phyloP scores from a whole-genome alignment of 495 filamentous ascomycete species.

The Friedmanniomyces simplex region DNA sequence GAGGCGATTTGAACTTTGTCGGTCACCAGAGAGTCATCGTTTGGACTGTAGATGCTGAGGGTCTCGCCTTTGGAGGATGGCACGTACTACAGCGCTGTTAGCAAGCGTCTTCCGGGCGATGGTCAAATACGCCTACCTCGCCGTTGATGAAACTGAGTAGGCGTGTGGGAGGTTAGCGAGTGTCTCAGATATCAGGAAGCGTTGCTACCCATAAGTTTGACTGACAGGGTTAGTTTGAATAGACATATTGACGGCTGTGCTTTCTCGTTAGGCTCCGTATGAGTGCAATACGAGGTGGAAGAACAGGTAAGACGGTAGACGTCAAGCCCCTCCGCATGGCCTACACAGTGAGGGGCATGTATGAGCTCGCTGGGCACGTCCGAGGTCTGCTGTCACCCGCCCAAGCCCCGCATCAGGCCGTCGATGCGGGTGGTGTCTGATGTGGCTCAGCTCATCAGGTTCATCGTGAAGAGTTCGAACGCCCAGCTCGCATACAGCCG shows the following conservation, averaged over 20 bases:
- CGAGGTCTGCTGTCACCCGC: not conserved
- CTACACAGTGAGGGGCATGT: not conserved
- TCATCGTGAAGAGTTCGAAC: too few species aligned
- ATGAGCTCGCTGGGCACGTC: not conserved
- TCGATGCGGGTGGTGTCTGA: too few species aligned
- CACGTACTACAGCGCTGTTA: slow-evolving; percentile 29
- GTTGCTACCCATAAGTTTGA: too few species aligned
- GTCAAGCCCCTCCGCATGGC: not conserved
- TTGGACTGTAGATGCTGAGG: slow-evolving; percentile 34
- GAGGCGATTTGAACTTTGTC: slow-evolving; percentile 27
- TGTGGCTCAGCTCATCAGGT: too few species aligned
- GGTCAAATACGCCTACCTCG: slow-evolving; percentile 20
- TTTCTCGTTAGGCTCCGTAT: not conserved
- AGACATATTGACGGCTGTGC: not conserved
- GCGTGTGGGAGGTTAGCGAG: slow-evolving; percentile 7
- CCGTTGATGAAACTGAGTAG: slow-evolving; percentile 25
- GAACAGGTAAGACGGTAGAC: not conserved
- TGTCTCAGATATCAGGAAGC: too few species aligned
- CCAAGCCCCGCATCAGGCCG: not conserved
- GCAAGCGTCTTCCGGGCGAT: not conserved
- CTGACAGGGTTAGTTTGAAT: not conserved
- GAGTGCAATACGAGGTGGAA: not conserved
- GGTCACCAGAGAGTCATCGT: slow-evolving; percentile 31
- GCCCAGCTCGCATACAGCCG: too few species aligned
- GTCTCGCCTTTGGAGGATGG: slow-evolving; percentile 33